A percentile compares a stretch with the other conserved stretches of the same genome.
These are phyloP conservation scores for Boletellus sp. DNA, from an alignment of 768 basidiomycete genomes.

Conservation along the genomic window DNA sequence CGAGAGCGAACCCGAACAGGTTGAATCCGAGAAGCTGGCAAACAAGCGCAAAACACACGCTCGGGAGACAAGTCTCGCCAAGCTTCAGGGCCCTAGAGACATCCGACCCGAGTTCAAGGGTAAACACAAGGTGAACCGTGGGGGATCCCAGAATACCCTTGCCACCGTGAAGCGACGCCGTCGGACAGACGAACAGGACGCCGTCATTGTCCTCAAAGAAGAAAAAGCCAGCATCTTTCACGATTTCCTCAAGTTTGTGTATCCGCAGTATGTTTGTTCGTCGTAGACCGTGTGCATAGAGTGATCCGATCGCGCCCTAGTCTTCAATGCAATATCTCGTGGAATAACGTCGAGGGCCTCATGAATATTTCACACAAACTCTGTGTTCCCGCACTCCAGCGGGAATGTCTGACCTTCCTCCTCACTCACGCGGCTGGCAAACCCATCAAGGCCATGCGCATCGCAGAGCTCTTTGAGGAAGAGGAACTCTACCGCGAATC, in stretches of 20 bases:
- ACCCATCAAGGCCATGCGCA: constrained; percentile 89
- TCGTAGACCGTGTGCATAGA: neutral
- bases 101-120: constrained; percentile 23
- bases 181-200: constrained; percentile 57
- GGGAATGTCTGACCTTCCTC: constrained; percentile 81
- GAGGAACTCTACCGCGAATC: constrained; percentile 88
- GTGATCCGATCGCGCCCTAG: constrained; percentile 33
- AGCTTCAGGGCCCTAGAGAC: constrained; percentile 44
- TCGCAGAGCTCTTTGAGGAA: constrained; percentile 87
- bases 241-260: constrained; percentile 89
- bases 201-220: constrained; percentile 86
- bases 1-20: constrained; percentile 36
- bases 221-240: constrained; percentile 88
- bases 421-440: constrained; percentile 89
- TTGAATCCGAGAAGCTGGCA: constrained; percentile 12
- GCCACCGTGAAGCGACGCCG: constrained; percentile 41
- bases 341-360: constrained; percentile 90
- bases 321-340: constrained; percentile 88
- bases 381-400: constrained; percentile 75
- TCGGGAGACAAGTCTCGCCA: constrained; percentile 54
- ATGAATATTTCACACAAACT: constrained; percentile 91
- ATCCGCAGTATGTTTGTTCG: constrained; percentile 70
- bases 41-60: constrained; percentile 36
- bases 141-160: constrained; percentile 33
- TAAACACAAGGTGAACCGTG: constrained; percentile 18